These are phyloP conservation scores for Cercophora samala DNA, from an alignment of 495 filamentous ascomycete species.

Conservation along the genomic window DNA sequence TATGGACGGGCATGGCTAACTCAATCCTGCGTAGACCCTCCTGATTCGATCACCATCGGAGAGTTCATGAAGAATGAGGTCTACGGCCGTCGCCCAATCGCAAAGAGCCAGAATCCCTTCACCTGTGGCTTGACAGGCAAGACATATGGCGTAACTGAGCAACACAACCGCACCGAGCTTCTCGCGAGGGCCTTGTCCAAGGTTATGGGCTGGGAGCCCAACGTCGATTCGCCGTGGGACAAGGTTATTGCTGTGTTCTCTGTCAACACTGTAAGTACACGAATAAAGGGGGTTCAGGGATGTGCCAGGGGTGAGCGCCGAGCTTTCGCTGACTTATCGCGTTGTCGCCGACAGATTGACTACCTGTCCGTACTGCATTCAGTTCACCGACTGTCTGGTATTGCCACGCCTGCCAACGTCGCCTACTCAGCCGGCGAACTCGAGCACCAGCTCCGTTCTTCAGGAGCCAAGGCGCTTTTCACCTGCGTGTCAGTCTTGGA, in stretches of 20 bases:
- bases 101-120: conserved; percentile 66
- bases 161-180: conserved; percentile 63
- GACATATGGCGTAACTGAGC: conserved; percentile 63
- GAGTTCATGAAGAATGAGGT: conserved; percentile 78
- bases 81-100: conserved; percentile 64
- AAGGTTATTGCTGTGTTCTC: conserved; percentile 76
- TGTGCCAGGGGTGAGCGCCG: background rate
- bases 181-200: conserved; percentile 70
- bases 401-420: conserved; percentile 78
- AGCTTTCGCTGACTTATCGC: conserved; percentile 11
- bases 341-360: conserved; percentile 62
- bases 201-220: conserved; percentile 70
- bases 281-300: background rate
- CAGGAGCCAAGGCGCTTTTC: conserved; percentile 71
- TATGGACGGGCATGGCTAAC: background rate
- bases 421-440: conserved; percentile 74
- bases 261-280: conserved; percentile 67
- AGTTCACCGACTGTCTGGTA: conserved; percentile 69
- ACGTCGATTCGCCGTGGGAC: conserved; percentile 78
- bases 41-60: conserved; percentile 70
- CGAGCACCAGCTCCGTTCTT: conserved; percentile 73
- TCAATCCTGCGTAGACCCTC: conserved; percentile 46
- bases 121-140: conserved; percentile 77
- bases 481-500: conserved; percentile 74
- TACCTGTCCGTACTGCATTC: conserved; percentile 73